Percentiles rank a stretch among this genome's conserved stretches.
These are phyloP conservation scores for Pueraria montana DNA, from an alignment of 306 rosid species.

Conservation along the genomic window DNA sequence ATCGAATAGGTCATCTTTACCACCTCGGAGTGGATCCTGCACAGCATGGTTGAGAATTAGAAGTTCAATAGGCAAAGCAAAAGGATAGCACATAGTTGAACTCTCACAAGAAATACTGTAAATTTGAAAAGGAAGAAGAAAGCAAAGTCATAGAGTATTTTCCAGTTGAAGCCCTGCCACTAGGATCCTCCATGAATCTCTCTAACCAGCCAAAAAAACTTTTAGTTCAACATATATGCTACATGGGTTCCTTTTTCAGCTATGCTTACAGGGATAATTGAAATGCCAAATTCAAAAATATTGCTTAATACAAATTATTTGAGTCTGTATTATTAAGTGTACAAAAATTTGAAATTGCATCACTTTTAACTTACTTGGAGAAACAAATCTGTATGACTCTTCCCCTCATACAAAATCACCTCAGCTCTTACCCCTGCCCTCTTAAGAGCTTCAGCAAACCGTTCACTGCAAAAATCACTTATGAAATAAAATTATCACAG, in stretches of 20 bases:
- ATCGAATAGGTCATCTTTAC: conserved; percentile 84
- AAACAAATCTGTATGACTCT: conserved; percentile 97
- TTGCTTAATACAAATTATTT: background rate
- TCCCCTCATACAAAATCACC: conserved; percentile 78
- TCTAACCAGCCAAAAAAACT: background rate
- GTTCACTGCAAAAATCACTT: conserved; percentile 67
- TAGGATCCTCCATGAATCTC: background rate
- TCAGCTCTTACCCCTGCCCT: conserved; percentile 75
- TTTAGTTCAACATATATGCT: background rate
- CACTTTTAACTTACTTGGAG: conserved; percentile 72
- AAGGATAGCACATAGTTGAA: conserved; percentile 1
- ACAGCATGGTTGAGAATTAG: conserved; percentile 33
- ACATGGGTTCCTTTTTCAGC: background rate
- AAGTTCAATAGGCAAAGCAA: conserved; percentile 11
- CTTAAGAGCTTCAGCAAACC: conserved; percentile 69
- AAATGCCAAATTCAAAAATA: background rate
- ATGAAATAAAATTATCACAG: conserved; percentile 27
- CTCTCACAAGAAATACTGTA: background rate
- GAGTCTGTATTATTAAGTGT: background rate
- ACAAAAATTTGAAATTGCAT: conserved; percentile 20
- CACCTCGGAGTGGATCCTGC: conserved; percentile 98
- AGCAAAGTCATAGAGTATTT: background rate
- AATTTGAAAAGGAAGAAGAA: conserved; percentile 26
- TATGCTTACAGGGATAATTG: background rate
- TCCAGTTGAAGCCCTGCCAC: background rate